Evolutionary conservation across 257 asterid genomes (phyloP).

Genomic region (Plantago major): DNA sequence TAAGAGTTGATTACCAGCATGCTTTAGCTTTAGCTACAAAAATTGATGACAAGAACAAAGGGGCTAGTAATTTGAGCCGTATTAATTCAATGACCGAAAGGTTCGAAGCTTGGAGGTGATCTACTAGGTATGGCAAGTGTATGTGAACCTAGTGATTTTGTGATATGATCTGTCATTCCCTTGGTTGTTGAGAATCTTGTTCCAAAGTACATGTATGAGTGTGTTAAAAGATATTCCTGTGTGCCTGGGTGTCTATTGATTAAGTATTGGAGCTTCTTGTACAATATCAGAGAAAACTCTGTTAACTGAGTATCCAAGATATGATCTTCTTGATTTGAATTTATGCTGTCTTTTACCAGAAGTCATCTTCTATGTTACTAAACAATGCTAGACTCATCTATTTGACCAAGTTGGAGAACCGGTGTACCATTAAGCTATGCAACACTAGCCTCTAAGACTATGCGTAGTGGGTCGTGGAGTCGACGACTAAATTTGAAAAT

Average conservation of each 20-base stretch:
- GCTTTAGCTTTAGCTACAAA: background rate
- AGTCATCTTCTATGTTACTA: too few species aligned
- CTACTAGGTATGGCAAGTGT: background rate
- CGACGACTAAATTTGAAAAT: too few species aligned
- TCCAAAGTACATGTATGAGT: background rate
- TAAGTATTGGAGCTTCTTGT: conserved; percentile 1
- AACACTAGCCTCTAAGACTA: too few species aligned
- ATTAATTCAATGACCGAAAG: conserved; percentile 46
- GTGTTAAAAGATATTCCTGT: background rate
- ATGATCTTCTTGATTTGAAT: too few species aligned
- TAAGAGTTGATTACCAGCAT: conserved; percentile 20
- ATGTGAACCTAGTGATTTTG: background rate
- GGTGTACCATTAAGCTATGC: too few species aligned
- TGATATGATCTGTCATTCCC: background rate
- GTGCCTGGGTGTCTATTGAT: background rate
- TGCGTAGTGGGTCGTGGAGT: too few species aligned
- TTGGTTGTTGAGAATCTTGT: background rate
- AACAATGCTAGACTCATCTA: too few species aligned
- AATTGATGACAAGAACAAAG: conserved; percentile 33
- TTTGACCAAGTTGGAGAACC: too few species aligned
- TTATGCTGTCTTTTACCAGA: too few species aligned
- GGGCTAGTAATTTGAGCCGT: conserved; percentile 48
- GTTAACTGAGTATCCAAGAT: background rate
- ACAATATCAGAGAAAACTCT: background rate
- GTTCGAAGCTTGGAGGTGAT: conserved; percentile 53